These are phyloP conservation scores for Rhynchosporium secalis DNA, from an alignment of 2,329 filamentous ascomycete genomes.

Conservation along the genomic window DNA sequence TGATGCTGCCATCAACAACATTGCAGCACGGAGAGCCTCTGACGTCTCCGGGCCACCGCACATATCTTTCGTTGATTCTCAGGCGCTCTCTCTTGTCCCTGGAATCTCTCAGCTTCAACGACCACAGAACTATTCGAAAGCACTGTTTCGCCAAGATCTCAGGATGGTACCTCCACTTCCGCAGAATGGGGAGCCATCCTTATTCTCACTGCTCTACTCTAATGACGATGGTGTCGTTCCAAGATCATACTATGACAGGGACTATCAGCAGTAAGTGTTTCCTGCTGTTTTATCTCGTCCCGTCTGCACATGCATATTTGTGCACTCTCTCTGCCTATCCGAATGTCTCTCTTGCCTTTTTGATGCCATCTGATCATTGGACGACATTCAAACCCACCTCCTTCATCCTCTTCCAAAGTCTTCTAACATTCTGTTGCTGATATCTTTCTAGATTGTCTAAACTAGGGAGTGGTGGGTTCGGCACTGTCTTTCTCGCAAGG, in stretches of 20 bases:
- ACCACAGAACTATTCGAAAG: conserved; percentile 8
- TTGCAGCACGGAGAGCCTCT: conserved; percentile 23
- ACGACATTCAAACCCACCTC: too few species aligned
- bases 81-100: conserved; percentile 11
- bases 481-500: conserved; percentile 60
- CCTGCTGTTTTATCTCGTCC: neutral
- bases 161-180: neutral
- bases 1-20: conserved; percentile 32
- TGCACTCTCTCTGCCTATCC: neutral
- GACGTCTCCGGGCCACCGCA: conserved; percentile 4
- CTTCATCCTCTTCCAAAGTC: too few species aligned
- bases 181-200: neutral
- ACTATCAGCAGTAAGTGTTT: conserved; percentile 19
- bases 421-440: neutral
- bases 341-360: neutral
- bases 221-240: neutral
- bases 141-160: conserved; percentile 14
- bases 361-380: too few species aligned
- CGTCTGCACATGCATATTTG: neutral
- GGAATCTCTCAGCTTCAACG: neutral
- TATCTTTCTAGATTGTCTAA: conserved; percentile 8
- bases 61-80: conserved; percentile 8
- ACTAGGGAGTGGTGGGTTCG: conserved; percentile 58
- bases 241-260: conserved; percentile 12
- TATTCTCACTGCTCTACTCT: conserved; percentile 17